These are phyloP conservation scores for Monosporascus cannonballus DNA, from an alignment of 2,329 filamentous ascomycete species.

Conservation along the genomic window DNA sequence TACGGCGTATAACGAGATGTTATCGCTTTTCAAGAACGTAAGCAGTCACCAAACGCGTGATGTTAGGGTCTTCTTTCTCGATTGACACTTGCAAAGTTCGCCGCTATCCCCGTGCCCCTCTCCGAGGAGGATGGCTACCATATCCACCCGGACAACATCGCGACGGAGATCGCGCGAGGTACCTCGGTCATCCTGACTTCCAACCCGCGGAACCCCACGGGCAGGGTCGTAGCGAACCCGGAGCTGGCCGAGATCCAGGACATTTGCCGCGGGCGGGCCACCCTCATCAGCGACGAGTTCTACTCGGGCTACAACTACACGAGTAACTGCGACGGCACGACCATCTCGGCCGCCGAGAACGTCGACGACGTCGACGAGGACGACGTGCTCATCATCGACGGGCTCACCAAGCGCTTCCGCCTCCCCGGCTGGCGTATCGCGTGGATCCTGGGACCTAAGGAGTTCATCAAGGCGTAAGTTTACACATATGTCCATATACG, in stretches of 20 bases:
- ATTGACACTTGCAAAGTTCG: slow-evolving; percentile 51
- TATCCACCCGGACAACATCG: slow-evolving; percentile 89
- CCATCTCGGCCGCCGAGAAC: slow-evolving; percentile 85
- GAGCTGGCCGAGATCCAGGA: slow-evolving; percentile 89
- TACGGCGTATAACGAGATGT: slow-evolving; percentile 96
- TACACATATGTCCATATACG: background rate
- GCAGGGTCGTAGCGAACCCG: slow-evolving; percentile 76
- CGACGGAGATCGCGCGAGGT: slow-evolving; percentile 81
- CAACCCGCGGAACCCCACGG: slow-evolving; percentile 92
- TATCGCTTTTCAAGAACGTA: slow-evolving; percentile 86
- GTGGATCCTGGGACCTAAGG: slow-evolving; percentile 93
- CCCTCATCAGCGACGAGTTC: slow-evolving; percentile 93
- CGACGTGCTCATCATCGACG: slow-evolving; percentile 91
- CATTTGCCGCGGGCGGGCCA: slow-evolving; percentile 83
- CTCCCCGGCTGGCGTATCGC: slow-evolving; percentile 94
- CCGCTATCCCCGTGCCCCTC: slow-evolving; percentile 79
- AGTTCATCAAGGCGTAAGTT: slow-evolving; percentile 78
- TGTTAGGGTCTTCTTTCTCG: slow-evolving; percentile 4
- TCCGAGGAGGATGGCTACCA: slow-evolving; percentile 84
- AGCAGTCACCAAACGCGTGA: slow-evolving; percentile 15
- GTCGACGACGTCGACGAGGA: slow-evolving; percentile 84
- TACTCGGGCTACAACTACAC: slow-evolving; percentile 97
- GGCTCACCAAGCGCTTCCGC: slow-evolving; percentile 92
- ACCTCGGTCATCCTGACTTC: slow-evolving; percentile 88
- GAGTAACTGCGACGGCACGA: slow-evolving; percentile 80